phyloP scores from a whole-genome alignment of 2,329 filamentous ascomycete species.

The Seiridium unicorne region DNA sequence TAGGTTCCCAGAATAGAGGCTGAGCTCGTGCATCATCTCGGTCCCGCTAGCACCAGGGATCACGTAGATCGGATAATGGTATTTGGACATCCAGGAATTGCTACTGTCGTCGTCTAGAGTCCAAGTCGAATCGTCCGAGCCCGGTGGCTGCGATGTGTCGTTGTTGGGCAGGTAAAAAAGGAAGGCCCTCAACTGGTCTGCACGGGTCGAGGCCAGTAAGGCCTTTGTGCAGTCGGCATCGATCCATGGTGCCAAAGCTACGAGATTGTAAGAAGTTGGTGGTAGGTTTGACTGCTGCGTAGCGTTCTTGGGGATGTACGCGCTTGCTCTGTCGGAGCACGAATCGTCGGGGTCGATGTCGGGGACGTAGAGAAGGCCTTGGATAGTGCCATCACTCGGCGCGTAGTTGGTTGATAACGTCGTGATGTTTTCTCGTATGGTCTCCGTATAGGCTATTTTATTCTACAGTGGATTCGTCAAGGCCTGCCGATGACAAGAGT shows the following conservation, averaged over 20 bases:
- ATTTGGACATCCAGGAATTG: conserved; percentile 63
- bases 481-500: background rate
- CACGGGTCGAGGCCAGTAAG: conserved; percentile 64
- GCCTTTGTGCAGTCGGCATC: conserved; percentile 68
- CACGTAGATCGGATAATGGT: conserved; percentile 80
- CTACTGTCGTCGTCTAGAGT: conserved; percentile 62
- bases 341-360: conserved; percentile 55
- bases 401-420: conserved; percentile 72
- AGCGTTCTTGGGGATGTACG: conserved; percentile 72
- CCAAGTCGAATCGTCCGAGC: conserved; percentile 66
- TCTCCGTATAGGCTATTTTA: conserved; percentile 51
- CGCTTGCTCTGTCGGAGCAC: conserved; percentile 62
- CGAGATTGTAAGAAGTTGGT: conserved; percentile 66
- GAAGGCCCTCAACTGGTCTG: conserved; percentile 60
- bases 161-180: conserved; percentile 62
- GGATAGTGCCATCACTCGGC: conserved; percentile 59
- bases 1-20: conserved; percentile 75
- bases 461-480: conserved; percentile 21
- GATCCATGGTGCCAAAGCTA: conserved; percentile 87
- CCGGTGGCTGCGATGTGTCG: conserved; percentile 61
- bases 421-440: conserved; percentile 60
- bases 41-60: conserved; percentile 67
- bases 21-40: conserved; percentile 68
- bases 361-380: conserved; percentile 84
- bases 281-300: conserved; percentile 72